phyloP scores from a whole-genome alignment of 176 grass and related monocot species.

The Cenchrus purpureus region DNA sequence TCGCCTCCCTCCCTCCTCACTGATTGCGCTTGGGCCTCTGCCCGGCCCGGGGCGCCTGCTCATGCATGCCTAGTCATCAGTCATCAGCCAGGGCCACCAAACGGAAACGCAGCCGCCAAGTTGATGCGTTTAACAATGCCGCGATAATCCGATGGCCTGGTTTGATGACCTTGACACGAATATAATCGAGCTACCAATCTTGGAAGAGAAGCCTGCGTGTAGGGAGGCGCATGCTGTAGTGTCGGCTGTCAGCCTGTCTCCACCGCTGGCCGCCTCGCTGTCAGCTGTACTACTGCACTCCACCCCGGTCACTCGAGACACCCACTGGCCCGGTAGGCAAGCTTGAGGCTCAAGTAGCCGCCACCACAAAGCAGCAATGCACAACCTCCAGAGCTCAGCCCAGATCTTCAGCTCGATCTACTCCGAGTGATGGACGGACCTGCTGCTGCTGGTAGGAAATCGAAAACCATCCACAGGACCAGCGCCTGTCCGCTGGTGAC shows the following conservation, averaged over 20 bases:
- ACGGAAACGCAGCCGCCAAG: not conserved
- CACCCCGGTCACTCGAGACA: not conserved
- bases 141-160: not conserved
- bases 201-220: not conserved
- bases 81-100: not conserved
- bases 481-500: too few relatives aligned
- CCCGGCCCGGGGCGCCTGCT: not conserved
- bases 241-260: constrained; percentile 19
- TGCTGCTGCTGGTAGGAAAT: too few relatives aligned
- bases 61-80: not conserved
- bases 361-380: too few relatives aligned
- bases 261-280: constrained; percentile 33
- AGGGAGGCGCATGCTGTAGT: not conserved
- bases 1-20: not conserved
- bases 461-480: too few relatives aligned
- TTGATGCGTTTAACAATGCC: not conserved
- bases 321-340: not conserved
- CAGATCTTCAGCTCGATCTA: too few relatives aligned
- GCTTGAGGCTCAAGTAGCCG: constrained; percentile 13
- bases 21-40: not conserved
- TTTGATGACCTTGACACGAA: constrained; percentile 21
- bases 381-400: too few relatives aligned
- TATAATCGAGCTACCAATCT: constrained; percentile 36
- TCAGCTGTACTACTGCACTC: constrained; percentile 18
- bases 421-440: too few relatives aligned